phyloP scores from a whole-genome alignment of 2,329 filamentous ascomycete genomes.

The Phaeophleospora eucalypticola region DNA sequence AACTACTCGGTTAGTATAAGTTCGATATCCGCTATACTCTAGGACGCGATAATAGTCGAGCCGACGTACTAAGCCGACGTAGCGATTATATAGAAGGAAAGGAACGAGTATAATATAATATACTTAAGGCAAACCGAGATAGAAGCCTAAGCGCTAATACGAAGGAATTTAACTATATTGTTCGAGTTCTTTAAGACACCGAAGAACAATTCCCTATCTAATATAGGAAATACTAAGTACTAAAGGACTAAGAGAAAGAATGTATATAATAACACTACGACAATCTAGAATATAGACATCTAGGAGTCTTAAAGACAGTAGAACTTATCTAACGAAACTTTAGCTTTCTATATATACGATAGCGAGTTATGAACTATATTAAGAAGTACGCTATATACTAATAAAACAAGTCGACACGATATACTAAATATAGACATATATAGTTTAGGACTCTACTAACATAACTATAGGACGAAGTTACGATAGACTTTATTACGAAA shows the following conservation, averaged over 20 bases:
- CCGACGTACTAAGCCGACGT: constrained; percentile 1
- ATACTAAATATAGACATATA: constrained; percentile 12
- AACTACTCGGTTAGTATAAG: constrained; percentile 3
- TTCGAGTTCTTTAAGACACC: constrained; percentile 5
- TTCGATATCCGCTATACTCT: constrained; percentile 2
- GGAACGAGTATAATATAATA: constrained; percentile 1
- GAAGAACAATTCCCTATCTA: constrained; percentile 9
- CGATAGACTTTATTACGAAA: constrained; percentile 12
- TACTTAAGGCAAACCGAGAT: not conserved
- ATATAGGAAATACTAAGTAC: constrained; percentile 11
- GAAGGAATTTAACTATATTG: constrained; percentile 6
- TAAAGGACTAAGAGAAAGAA: constrained; percentile 5
- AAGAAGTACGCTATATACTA: constrained; percentile 8
- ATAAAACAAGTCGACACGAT: constrained; percentile 9
- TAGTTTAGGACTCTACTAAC: constrained; percentile 9
- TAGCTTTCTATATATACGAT: constrained; percentile 6
- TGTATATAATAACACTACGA: constrained; percentile 15
- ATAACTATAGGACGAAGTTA: constrained; percentile 10
- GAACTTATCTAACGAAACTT: constrained; percentile 3
- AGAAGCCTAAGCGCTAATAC: not conserved
- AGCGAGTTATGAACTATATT: constrained; percentile 7
- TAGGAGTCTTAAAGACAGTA: not conserved
- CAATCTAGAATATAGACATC: constrained; percentile 7
- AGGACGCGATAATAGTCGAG: not conserved
- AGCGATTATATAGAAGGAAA: constrained; percentile 3